Evolutionary conservation across 495 filamentous ascomycete species (phyloP), one percentile per base, ranked within the genome.

Genomic region (Pyrenula massariospora): DNA sequence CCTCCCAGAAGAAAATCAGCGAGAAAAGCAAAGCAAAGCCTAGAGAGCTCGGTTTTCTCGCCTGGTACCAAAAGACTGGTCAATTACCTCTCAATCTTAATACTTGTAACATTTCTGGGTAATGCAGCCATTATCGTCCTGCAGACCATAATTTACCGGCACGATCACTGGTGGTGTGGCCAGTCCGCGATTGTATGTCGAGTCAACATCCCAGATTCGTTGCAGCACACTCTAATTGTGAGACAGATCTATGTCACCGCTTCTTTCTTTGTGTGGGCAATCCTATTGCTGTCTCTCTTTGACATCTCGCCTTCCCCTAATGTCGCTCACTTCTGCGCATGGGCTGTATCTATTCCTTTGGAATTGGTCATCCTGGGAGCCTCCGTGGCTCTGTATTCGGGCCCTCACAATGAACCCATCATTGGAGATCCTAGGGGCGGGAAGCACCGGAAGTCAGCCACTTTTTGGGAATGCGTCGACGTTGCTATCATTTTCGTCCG

Each of bases 131-230:
- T 88, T 63, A 84, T 94, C 61, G 81, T 93, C 50, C 56, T 80
- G 55, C 93, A 91, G 76, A 86, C 89, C 57, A 73, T 95, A 56
- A 60, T 77, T 15, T 70, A 77, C 55, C 74, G 77, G 53, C 73
- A 85, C 24, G 75, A 87, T 60, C 74, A 82, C 48, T 96, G 91
- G 91, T 96, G 91, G 93, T 93, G 89, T 65, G 89, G 88, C 24
- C 82, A 95, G 70, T 75, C 87, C 24, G 79, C 83, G 56, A 86
- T 86, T 66, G 92, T 97, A 83, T 72, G 87, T 79, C 20, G 55
- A 25, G 36, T 58, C 47, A 24, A 19, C 19, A 48, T 60, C 52
- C 24, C 23, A 10, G 22, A 11, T 51, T 53, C 58, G 15, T 50
- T 52, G n/a, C 24, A 49, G 51, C 52, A 12, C 21, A 22, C 24